A percentile compares a stretch with the other conserved stretches of the same genome.
Conservation (phyloP, 2,329 filamentous ascomycete genomes). For the Nigrospora osmanthi region DNA sequence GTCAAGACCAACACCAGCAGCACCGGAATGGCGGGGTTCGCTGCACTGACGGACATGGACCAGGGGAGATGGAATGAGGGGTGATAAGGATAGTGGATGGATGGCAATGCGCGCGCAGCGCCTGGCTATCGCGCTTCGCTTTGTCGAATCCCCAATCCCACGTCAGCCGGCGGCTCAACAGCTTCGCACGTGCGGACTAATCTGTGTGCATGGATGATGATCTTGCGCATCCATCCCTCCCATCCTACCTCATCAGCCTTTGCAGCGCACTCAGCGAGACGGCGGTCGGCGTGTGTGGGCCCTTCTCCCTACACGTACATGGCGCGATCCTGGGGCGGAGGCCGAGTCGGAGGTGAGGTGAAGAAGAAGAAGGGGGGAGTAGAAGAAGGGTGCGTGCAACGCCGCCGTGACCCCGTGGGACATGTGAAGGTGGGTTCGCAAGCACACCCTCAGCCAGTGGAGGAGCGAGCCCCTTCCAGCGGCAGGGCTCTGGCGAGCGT, state of each 20-base stretch:
- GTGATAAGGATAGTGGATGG: constrained; percentile 2
- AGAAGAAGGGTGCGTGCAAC: not conserved
- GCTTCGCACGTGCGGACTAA: not conserved
- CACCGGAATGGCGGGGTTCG: constrained; percentile 1
- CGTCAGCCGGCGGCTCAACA: not conserved
- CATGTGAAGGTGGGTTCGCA: constrained; percentile 22
- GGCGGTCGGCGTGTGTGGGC: too few species aligned
- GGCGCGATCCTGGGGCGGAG: too few species aligned
- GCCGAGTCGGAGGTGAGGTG: too few species aligned
- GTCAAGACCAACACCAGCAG: not conserved
- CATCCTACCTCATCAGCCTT: too few species aligned
- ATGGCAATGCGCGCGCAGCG: not conserved
- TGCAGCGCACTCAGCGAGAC: too few species aligned
- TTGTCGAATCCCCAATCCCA: not conserved
- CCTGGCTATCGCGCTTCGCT: too few species aligned
- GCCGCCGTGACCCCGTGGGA: not conserved
- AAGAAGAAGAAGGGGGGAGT: too few species aligned
- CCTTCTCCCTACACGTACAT: too few species aligned
- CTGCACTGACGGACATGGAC: not conserved
- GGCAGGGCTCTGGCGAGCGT: too few species aligned
- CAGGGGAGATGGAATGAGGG: not conserved
- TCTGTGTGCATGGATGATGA: too few species aligned
- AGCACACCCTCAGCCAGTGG: constrained; percentile 5
- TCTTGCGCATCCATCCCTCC: too few species aligned
- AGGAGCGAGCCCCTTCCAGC: too few species aligned